phyloP scores from a whole-genome alignment of 1,139 yeast genomes.

The Hanseniaspora gamundiae region DNA sequence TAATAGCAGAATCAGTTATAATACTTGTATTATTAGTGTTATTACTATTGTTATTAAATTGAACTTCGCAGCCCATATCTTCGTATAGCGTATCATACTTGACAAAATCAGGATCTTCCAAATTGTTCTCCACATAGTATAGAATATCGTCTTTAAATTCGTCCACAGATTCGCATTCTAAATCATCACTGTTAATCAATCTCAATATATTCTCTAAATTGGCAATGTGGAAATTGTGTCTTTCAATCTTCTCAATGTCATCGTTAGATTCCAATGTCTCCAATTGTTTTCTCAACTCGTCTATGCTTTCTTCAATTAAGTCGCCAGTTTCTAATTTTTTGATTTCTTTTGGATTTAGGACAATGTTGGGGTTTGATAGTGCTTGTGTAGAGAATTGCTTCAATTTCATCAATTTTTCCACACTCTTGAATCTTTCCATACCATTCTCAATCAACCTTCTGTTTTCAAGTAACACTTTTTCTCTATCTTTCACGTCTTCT shows the following conservation, averaged over 20 bases:
- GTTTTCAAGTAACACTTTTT: conserved; percentile 58
- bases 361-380: conserved; percentile 51
- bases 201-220: conserved; percentile 70
- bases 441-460: conserved; percentile 78
- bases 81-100: conserved; percentile 94
- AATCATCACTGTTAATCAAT: conserved; percentile 67
- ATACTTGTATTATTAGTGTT: conserved; percentile 5
- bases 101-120: conserved; percentile 84
- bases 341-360: conserved; percentile 62
- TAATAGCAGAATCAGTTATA: conserved; percentile 21
- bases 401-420: conserved; percentile 89
- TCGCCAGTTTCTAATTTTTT: conserved; percentile 66
- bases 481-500: conserved; percentile 85
- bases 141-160: conserved; percentile 81
- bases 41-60: conserved; percentile 28
- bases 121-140: conserved; percentile 84
- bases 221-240: conserved; percentile 70
- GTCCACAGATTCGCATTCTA: conserved; percentile 73
- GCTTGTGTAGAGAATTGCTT: conserved; percentile 96
- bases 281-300: conserved; percentile 71
- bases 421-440: conserved; percentile 94
- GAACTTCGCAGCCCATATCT: conserved; percentile 51
- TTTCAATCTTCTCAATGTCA: conserved; percentile 38
- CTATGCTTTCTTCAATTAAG: conserved; percentile 64
- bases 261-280: conserved; percentile 71